phyloP scores from a whole-genome alignment of 352 stramenopile species.

The Phytophthora sp. region DNA sequence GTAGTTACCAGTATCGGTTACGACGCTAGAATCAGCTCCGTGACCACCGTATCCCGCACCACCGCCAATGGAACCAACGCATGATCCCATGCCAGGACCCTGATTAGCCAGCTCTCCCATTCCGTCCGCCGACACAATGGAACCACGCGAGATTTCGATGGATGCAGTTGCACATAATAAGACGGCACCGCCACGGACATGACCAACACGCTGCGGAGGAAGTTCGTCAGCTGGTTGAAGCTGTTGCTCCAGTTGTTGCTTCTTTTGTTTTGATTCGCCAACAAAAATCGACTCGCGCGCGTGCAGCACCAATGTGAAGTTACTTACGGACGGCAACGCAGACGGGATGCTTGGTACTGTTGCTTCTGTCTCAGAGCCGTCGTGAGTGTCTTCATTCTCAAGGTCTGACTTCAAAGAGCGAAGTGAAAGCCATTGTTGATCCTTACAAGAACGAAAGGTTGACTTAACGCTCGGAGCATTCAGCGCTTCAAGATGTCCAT shows the following conservation, averaged over 20 bases:
- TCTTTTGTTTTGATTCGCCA: conserved; percentile 40
- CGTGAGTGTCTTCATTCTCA: conserved; percentile 6
- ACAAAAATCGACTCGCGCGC: conserved; percentile 62
- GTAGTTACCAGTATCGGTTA: conserved; percentile 61
- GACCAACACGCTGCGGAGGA: conserved; percentile 25
- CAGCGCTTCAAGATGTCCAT: conserved; percentile 47
- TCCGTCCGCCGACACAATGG: conserved; percentile 62
- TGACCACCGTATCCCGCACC: conserved; percentile 75
- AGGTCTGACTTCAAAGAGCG: conserved; percentile 22
- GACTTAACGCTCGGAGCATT: conserved; percentile 51
- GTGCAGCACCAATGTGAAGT: conserved; percentile 71
- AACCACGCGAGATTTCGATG: conserved; percentile 50
- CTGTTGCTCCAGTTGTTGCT: conserved; percentile 29
- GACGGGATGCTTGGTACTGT: conserved; percentile 31
- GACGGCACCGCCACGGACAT: conserved; percentile 60
- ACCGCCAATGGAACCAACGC: conserved; percentile 61
- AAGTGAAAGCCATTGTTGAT: conserved; percentile 43
- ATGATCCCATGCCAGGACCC: conserved; percentile 63
- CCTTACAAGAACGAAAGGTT: conserved; percentile 56
- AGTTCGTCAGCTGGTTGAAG: conserved; percentile 31
- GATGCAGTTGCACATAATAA: conserved; percentile 62
- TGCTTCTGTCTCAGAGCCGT: conserved; percentile 2
- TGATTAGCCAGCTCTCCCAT: conserved; percentile 71
- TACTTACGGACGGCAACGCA: conserved; percentile 34
- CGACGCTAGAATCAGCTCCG: conserved; percentile 70